Conservation (phyloP, 2,329 filamentous ascomycete genomes). For the Exserohilum turcica region DNA sequence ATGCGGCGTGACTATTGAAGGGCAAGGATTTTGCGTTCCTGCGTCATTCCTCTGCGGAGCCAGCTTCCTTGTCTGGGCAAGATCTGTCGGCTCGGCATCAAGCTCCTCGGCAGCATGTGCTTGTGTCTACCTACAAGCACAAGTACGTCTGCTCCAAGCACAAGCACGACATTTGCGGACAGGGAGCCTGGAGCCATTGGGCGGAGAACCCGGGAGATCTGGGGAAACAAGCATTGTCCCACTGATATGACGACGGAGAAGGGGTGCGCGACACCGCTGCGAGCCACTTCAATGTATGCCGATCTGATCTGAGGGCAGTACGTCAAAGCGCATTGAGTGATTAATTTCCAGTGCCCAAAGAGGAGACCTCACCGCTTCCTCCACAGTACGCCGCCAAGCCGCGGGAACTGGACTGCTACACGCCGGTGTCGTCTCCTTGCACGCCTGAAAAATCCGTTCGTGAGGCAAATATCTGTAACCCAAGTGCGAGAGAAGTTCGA, state of each 20-base stretch:
- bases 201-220: slow-evolving; percentile 14
- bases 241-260: background rate
- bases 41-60: slow-evolving; percentile 12
- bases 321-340: background rate
- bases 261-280: background rate
- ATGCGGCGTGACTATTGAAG: background rate
- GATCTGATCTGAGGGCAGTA: background rate
- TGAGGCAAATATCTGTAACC: too few species aligned
- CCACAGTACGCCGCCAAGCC: background rate
- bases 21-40: slow-evolving; percentile 8
- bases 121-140: slow-evolving; percentile 1
- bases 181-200: background rate
- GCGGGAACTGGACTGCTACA: background rate
- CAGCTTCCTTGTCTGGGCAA: slow-evolving; percentile 10
- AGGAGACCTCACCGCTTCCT: background rate
- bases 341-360: background rate
- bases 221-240: slow-evolving; percentile 14
- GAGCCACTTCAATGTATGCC: background rate
- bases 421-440: background rate
- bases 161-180: background rate
- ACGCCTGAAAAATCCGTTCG: too few species aligned
- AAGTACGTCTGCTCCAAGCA: background rate
- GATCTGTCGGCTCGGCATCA: slow-evolving; percentile 20
- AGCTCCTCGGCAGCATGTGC: slow-evolving; percentile 19
- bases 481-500: too few species aligned